Evolutionary conservation across 768 basidiomycete genomes (phyloP).

Genomic region (Pisolithus albus): DNA sequence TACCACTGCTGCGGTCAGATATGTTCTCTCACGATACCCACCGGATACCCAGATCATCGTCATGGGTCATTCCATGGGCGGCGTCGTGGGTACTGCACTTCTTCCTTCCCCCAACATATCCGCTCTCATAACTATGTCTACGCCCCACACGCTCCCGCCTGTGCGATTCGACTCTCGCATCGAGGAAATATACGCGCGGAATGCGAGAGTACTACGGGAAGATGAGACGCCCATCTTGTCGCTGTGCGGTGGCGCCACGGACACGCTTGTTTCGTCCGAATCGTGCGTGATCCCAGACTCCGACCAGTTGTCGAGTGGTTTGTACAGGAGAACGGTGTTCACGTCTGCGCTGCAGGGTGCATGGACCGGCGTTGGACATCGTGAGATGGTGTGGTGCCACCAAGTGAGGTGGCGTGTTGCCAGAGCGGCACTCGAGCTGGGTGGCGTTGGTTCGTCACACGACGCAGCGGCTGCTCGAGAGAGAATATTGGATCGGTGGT

Average conservation of each 20-base stretch:
- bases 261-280: slow-evolving; percentile 89
- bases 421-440: slow-evolving; percentile 66
- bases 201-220: slow-evolving; percentile 32
- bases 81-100: slow-evolving; percentile 78
- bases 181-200: slow-evolving; percentile 59
- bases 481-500: slow-evolving; percentile 53
- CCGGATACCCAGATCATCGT: slow-evolving; percentile 58
- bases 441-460: slow-evolving; percentile 14
- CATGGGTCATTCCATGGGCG: slow-evolving; percentile 97
- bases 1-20: slow-evolving; percentile 59
- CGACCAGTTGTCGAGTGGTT: slow-evolving; percentile 4
- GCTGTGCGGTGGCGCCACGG: slow-evolving; percentile 87
- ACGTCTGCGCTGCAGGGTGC: slow-evolving; percentile 84
- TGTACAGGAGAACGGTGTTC: slow-evolving; percentile 63
- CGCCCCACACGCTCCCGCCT: slow-evolving; percentile 84
- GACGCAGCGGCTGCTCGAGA: slow-evolving; percentile 23
- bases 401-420: slow-evolving; percentile 91
- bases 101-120: slow-evolving; percentile 63
- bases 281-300: slow-evolving; percentile 56
- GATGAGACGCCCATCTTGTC: slow-evolving; percentile 69
- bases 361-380: slow-evolving; percentile 94
- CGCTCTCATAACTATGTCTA: slow-evolving; percentile 91
- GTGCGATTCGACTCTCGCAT: slow-evolving; percentile 80
- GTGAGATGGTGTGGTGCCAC: slow-evolving; percentile 98
- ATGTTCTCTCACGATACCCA: slow-evolving; percentile 75